Evolutionary conservation across 2,329 filamentous ascomycete species (phyloP).

Genomic region (Sporothrix brasiliensis): DNA sequence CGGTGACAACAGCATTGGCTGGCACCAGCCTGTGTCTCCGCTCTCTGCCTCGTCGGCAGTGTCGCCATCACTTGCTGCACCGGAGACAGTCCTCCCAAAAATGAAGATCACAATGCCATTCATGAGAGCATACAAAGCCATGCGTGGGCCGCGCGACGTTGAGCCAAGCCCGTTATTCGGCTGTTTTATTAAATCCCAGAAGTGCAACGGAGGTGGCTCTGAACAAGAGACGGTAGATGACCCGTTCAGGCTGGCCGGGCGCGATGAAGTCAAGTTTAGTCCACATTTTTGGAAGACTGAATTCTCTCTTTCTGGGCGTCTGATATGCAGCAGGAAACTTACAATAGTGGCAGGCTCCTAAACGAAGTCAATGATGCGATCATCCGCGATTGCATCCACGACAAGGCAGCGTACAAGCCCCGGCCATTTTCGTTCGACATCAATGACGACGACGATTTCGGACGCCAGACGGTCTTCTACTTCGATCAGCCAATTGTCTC

Average conservation of each 20-base stretch:
- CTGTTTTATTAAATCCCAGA: slow-evolving; percentile 13
- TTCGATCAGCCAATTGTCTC: slow-evolving; percentile 14
- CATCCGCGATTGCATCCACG: background rate
- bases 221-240: slow-evolving; percentile 30
- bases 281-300: slow-evolving; percentile 3
- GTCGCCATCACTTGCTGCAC: background rate
- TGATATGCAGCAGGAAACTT: background rate
- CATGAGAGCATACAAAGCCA: slow-evolving; percentile 43
- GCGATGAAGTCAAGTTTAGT: slow-evolving; percentile 31
- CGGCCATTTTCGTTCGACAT: background rate
- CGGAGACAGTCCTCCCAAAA: background rate
- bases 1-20: background rate
- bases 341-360: slow-evolving; percentile 28
- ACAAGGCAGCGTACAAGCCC: background rate
- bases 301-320: background rate
- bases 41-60: background rate
- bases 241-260: background rate
- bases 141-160: slow-evolving; percentile 41
- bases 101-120: slow-evolving; percentile 34
- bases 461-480: slow-evolving; percentile 30
- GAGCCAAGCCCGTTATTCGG: slow-evolving; percentile 40
- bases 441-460: background rate
- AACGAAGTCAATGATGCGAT: slow-evolving; percentile 28
- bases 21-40: background rate
- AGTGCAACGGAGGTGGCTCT: slow-evolving; percentile 35